Conservation (phyloP, 768 basidiomycete species). For the Albatrellus ellisii region DNA sequence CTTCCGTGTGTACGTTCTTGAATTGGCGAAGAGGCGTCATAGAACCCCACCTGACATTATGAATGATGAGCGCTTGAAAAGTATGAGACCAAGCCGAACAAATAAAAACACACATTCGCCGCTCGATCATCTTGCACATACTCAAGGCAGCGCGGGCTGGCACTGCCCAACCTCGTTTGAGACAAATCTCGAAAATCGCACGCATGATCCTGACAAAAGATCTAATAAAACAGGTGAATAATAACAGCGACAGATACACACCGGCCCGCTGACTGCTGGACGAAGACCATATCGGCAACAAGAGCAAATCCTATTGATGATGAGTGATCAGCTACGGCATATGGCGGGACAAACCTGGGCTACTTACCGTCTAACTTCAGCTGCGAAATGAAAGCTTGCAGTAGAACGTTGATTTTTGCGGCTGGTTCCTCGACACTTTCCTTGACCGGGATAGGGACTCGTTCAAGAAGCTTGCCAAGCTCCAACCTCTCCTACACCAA, state of each 20-base stretch:
- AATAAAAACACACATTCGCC: constrained; percentile 45
- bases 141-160: constrained; percentile 86
- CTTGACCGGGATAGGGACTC: constrained; percentile 95
- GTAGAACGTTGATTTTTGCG: constrained; percentile 91
- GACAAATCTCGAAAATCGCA: constrained; percentile 94
- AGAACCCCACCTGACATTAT: constrained; percentile 72
- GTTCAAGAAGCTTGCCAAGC: constrained; percentile 77
- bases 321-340: not conserved
- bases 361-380: constrained; percentile 74
- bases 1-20: constrained; percentile 76
- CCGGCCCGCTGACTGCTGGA: constrained; percentile 95
- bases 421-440: constrained; percentile 94
- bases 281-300: constrained; percentile 89
- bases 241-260: constrained; percentile 19
- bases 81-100: not conserved
- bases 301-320: constrained; percentile 55
- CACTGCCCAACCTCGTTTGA: constrained; percentile 96
- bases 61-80: no score
- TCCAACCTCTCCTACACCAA: constrained; percentile 69
- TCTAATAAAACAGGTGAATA: constrained; percentile 1
- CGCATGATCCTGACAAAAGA: constrained; percentile 56
- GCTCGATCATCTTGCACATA: constrained; percentile 93
- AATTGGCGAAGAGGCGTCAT: constrained; percentile 98
- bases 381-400: constrained; percentile 91
- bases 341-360: not conserved